Conservation (phyloP, 78 protist species). For the Blattamonas nauphoetae region DNA sequence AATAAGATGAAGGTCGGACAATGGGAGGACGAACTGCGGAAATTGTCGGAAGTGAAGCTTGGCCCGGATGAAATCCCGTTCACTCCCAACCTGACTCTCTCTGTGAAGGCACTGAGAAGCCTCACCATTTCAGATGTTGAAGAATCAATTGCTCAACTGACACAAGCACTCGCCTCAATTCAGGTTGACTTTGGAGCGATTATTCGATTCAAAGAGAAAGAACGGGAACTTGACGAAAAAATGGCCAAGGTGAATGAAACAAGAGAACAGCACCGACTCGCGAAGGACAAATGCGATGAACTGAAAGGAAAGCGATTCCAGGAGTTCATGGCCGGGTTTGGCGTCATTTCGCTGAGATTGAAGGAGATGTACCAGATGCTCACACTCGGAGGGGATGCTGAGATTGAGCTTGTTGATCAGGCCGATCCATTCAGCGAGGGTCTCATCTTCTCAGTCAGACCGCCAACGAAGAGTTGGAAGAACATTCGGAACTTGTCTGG, state of each 20-base stretch:
- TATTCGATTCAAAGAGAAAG: slow-evolving; percentile 17
- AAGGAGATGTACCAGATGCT: slow-evolving; percentile 89
- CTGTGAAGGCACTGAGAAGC: not conserved
- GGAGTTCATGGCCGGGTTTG: slow-evolving; percentile 87
- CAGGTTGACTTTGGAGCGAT: slow-evolving; percentile 22
- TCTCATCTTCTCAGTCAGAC: slow-evolving; percentile 85
- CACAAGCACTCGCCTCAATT: not conserved
- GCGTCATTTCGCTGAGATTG: slow-evolving; percentile 66
- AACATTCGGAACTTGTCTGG: slow-evolving; percentile 81
- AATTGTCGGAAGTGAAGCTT: not conserved
- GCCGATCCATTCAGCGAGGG: slow-evolving; percentile 96
- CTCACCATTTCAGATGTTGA: not conserved
- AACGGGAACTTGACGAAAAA: not conserved
- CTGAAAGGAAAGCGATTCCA: slow-evolving; percentile 63
- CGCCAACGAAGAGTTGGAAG: slow-evolving; percentile 98
- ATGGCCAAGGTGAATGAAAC: not conserved
- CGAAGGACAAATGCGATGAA: slow-evolving; percentile 1
- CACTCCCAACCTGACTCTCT: too few species aligned
- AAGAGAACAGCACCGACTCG: slow-evolving; percentile 1
- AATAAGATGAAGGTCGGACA: not conserved
- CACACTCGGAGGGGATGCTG: slow-evolving; percentile 99
- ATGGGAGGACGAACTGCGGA: not conserved
- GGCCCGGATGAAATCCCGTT: not conserved
- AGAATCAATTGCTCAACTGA: not conserved
- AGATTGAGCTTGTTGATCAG: slow-evolving; percentile 71